Conservation (phyloP, 768 basidiomycete species). For the Suillus lakei region DNA sequence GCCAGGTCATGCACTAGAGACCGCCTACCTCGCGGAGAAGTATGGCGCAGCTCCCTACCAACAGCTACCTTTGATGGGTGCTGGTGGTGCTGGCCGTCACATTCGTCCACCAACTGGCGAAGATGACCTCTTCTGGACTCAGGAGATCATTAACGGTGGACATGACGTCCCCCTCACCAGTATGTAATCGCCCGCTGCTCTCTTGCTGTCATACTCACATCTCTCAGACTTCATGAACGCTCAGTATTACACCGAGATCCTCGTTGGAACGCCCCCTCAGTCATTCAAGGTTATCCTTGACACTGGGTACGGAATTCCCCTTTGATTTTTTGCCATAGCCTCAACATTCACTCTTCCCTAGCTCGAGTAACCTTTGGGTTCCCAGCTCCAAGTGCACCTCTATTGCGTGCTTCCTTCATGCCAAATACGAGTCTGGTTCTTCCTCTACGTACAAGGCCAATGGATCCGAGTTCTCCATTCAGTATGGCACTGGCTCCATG, state of each 20-base stretch:
- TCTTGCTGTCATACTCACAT: constrained; percentile 14
- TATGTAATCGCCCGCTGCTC: constrained; percentile 45
- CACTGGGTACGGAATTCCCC: constrained; percentile 63
- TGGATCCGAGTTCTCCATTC: constrained; percentile 87
- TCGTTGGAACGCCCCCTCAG: constrained; percentile 85
- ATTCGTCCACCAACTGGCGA: constrained; percentile 51
- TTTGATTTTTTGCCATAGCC: constrained; percentile 2
- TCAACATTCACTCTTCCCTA: constrained; percentile 30
- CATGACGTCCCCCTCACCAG: constrained; percentile 90
- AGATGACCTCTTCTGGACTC: constrained; percentile 80
- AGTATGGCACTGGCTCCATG: constrained; percentile 96
- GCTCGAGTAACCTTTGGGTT: constrained; percentile 94
- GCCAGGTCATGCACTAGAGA: constrained; percentile 70
- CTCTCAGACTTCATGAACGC: constrained; percentile 93
- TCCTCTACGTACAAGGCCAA: constrained; percentile 92
- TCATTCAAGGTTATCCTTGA: constrained; percentile 93
- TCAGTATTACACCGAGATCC: constrained; percentile 92
- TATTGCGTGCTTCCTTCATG: constrained; percentile 92
- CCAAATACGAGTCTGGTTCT: constrained; percentile 81
- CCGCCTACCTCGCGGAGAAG: constrained; percentile 91
- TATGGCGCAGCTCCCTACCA: constrained; percentile 64
- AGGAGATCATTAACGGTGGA: constrained; percentile 72
- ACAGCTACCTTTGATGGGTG: constrained; percentile 70
- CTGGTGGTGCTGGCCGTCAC: constrained; percentile 73
- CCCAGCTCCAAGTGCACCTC: constrained; percentile 82